phyloP scores from a whole-genome alignment of 1,139 yeast genomes.

The Debaryomyces sp. region DNA sequence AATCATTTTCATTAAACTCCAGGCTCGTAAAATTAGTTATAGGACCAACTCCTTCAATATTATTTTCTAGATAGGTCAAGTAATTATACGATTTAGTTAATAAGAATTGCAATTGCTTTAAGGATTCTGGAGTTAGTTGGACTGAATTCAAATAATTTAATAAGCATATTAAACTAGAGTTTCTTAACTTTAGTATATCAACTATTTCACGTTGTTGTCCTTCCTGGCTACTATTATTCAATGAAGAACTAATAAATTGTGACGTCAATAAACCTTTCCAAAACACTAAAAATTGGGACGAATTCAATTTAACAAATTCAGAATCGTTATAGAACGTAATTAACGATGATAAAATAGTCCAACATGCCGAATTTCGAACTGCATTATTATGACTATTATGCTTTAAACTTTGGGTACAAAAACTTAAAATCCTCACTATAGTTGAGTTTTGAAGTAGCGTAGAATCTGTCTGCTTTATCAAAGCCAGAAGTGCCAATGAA shows the following conservation, averaged over 20 bases:
- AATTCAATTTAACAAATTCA: slow-evolving; percentile 66
- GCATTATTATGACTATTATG: slow-evolving; percentile 31
- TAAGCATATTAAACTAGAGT: slow-evolving; percentile 44
- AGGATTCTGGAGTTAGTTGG: slow-evolving; percentile 44
- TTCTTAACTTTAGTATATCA: slow-evolving; percentile 43
- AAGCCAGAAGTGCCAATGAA: slow-evolving; percentile 40
- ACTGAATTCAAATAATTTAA: slow-evolving; percentile 43
- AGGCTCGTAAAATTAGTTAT: slow-evolving; percentile 35
- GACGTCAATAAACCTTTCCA: slow-evolving; percentile 83
- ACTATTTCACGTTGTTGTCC: slow-evolving; percentile 33
- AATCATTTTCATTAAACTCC: slow-evolving; percentile 32
- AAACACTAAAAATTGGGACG: slow-evolving; percentile 72
- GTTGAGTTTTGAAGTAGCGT: slow-evolving; percentile 44
- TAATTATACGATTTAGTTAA: slow-evolving; percentile 48
- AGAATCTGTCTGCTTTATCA: slow-evolving; percentile 42
- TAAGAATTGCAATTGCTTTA: slow-evolving; percentile 46
- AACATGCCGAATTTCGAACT: slow-evolving; percentile 43
- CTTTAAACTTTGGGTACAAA: slow-evolving; percentile 51
- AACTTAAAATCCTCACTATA: slow-evolving; percentile 46
- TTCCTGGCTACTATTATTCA: slow-evolving; percentile 22
- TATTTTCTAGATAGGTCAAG: slow-evolving; percentile 44
- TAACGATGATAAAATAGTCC: slow-evolving; percentile 79
- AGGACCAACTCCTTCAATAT: slow-evolving; percentile 36
- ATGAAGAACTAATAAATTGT: slow-evolving; percentile 39
- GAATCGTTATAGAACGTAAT: slow-evolving; percentile 67